Percentiles rank a stretch among this genome's conserved stretches.
These are phyloP conservation scores for Scalesia atractyloides DNA, from an alignment of 129 eudicot species.

Conservation along the genomic window DNA sequence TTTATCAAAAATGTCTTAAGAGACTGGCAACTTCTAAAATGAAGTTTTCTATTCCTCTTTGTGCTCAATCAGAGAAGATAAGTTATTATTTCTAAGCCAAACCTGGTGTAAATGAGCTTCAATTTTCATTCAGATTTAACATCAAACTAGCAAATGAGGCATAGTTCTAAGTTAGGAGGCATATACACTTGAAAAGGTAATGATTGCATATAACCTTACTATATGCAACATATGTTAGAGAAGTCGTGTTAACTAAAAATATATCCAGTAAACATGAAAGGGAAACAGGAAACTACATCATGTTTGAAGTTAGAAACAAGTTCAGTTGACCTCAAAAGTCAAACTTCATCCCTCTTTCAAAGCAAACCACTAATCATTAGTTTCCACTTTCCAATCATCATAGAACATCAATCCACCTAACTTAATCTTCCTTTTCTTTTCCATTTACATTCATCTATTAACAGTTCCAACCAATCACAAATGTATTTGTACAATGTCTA, in stretches of 20 bases:
- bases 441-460: neutral
- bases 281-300: neutral
- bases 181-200: neutral
- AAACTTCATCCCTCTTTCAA: conserved; percentile 4
- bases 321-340: neutral
- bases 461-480: neutral
- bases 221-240: neutral
- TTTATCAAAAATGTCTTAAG: conserved; percentile 4
- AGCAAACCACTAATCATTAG: neutral
- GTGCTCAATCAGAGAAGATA: neutral
- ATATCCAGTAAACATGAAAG: no score
- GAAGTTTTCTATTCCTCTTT: neutral
- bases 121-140: neutral
- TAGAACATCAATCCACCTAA: neutral
- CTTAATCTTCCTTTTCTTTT: neutral
- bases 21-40: no score
- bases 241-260: no score
- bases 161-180: neutral
- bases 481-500: conserved; percentile 3
- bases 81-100: neutral
- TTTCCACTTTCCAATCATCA: neutral
- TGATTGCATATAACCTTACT: neutral
- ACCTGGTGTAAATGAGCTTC: neutral
- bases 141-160: conserved; percentile 11
- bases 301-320: conserved; percentile 18